These are phyloP conservation scores for Austropuccinia psidii DNA, from an alignment of 1,284 basidiomycete species.

Conservation along the genomic window DNA sequence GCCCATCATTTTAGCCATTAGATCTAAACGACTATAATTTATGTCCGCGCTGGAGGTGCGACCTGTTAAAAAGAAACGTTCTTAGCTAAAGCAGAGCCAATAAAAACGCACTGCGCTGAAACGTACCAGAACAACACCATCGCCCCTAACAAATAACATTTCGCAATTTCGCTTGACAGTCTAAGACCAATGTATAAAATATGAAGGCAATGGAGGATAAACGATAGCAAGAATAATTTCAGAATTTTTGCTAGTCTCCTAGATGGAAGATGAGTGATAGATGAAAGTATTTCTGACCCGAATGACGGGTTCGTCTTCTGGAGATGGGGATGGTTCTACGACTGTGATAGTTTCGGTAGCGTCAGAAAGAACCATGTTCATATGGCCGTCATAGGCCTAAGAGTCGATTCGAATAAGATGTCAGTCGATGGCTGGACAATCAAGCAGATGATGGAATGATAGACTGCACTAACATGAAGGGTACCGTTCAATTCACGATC, in stretches of 20 bases:
- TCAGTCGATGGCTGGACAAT: not conserved
- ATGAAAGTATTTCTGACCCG: slow-evolving; percentile 45
- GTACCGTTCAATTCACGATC: slow-evolving; percentile 88
- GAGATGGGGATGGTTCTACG: slow-evolving; percentile 57
- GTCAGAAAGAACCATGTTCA: slow-evolving; percentile 96
- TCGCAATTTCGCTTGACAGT: slow-evolving; percentile 88
- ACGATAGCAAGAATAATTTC: not conserved
- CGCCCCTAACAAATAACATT: slow-evolving; percentile 84
- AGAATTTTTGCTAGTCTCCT: not conserved
- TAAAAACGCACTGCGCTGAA: not conserved
- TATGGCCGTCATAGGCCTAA: slow-evolving; percentile 97
- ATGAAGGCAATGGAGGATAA: not conserved
- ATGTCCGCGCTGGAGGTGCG: slow-evolving; percentile 26
- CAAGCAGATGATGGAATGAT: not conserved
- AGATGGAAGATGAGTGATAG: not conserved
- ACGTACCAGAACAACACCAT: slow-evolving; percentile 49
- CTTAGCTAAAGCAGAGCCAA: not conserved
- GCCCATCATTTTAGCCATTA: too few species aligned
- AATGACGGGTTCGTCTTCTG: slow-evolving; percentile 38
- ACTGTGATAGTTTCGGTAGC: slow-evolving; percentile 95
- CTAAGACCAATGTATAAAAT: slow-evolving; percentile 50
- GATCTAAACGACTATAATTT: too few species aligned
- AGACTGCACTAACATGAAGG: slow-evolving; percentile 64
- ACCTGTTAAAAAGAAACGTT: slow-evolving; percentile 15
- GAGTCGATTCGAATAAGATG: not conserved